Conservation (phyloP, 345 rosid species). For the Aquilaria sinensis region DNA sequence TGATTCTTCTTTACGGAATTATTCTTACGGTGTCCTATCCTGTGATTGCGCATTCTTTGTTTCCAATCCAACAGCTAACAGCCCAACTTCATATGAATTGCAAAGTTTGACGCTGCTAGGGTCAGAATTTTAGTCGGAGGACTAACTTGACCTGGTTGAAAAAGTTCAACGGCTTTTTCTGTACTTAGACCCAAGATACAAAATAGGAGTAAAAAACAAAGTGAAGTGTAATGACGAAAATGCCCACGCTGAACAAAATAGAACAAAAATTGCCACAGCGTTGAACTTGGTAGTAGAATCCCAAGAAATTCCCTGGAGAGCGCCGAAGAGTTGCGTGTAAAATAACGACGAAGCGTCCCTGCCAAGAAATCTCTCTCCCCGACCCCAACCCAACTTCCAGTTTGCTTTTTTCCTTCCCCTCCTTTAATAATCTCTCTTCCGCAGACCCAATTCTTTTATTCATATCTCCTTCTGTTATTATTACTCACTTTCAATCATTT, state of each 20-base stretch:
- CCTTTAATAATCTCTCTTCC: not conserved
- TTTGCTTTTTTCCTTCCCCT: constrained; percentile 8
- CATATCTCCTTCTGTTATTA: not conserved
- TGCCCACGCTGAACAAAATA: not conserved
- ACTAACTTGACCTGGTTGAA: too few species aligned
- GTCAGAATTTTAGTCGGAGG: too few species aligned
- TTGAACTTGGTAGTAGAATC: constrained; percentile 18
- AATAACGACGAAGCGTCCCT: constrained; percentile 30
- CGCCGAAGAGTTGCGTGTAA: constrained; percentile 14
- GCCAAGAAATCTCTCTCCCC: constrained; percentile 35
- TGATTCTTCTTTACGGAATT: too few species aligned
- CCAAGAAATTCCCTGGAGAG: constrained; percentile 12
- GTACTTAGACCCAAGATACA: too few species aligned
- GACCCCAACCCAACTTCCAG: too few species aligned
- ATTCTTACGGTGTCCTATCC: too few species aligned
- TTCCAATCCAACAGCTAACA: too few species aligned
- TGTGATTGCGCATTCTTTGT: too few species aligned
- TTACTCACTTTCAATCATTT: not conserved
- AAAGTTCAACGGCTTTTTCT: too few species aligned
- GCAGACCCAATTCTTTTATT: not conserved
- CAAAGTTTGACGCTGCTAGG: too few species aligned
- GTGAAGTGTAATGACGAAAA: not conserved
- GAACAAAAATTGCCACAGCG: constrained; percentile 13
- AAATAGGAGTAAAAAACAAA: not conserved
- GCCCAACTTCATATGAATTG: too few species aligned